These are phyloP conservation scores for Gossypium ekmanianum DNA, from an alignment of 345 rosid genomes.

Conservation along the genomic window DNA sequence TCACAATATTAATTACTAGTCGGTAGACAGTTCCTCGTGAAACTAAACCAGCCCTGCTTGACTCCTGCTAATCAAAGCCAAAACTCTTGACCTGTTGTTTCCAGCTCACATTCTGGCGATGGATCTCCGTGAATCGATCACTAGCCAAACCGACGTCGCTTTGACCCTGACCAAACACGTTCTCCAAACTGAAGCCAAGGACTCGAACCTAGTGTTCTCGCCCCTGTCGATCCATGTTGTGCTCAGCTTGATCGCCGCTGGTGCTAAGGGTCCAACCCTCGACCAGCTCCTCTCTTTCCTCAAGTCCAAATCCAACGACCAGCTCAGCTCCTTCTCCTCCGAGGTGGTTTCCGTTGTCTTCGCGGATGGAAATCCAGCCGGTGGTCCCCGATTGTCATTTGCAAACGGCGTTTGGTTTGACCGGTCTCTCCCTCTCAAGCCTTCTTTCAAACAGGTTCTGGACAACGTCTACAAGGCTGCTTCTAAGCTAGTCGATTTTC, in stretches of 20 bases:
- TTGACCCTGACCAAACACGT: conserved; percentile 45
- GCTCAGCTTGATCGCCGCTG: conserved; percentile 67
- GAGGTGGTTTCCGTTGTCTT: conserved; percentile 56
- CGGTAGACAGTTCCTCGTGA: background rate
- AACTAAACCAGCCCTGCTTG: background rate
- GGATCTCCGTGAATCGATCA: conserved; percentile 59
- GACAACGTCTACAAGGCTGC: conserved; percentile 58
- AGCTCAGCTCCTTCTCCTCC: conserved; percentile 52
- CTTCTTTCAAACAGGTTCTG: conserved; percentile 51
- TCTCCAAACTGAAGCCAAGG: conserved; percentile 41
- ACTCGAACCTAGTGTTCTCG: conserved; percentile 62
- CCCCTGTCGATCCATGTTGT: conserved; percentile 72
- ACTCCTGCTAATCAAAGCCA: background rate
- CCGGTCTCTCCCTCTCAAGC: conserved; percentile 52
- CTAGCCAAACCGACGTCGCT: conserved; percentile 53
- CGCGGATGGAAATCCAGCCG: conserved; percentile 58
- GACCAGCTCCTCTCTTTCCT: conserved; percentile 83
- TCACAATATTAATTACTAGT: too few species aligned
- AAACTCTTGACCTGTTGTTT: background rate
- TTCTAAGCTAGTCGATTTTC: conserved; percentile 62
- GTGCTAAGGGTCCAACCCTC: conserved; percentile 55
- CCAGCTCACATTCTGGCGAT: conserved; percentile 17
- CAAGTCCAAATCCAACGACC: conserved; percentile 46
- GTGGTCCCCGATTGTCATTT: conserved; percentile 62
- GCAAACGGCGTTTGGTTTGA: conserved; percentile 76